phyloP scores from a whole-genome alignment of 257 asterid genomes.

The Solanum gandarillasii region DNA sequence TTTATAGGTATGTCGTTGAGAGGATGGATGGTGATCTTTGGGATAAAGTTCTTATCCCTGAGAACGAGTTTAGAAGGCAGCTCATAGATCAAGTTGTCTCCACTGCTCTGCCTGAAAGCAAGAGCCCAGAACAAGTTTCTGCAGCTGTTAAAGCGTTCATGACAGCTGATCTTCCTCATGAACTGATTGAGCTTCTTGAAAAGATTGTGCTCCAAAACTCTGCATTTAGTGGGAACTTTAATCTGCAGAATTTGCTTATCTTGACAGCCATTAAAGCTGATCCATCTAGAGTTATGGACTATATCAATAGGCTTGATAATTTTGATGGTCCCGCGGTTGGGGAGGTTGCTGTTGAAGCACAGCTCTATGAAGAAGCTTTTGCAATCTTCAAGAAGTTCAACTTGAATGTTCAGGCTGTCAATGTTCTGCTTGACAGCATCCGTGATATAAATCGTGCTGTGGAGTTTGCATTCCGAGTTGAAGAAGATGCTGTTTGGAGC shows the following conservation, averaged over 20 bases:
- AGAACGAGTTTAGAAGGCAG: constrained; percentile 89
- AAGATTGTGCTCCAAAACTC: constrained; percentile 97
- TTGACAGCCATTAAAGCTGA: constrained; percentile 97
- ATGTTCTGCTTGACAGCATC: constrained; percentile 82
- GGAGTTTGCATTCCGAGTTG: constrained; percentile 97
- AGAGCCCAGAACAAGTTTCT: constrained; percentile 99
- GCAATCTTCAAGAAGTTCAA: constrained; percentile 95
- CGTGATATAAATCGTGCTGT: constrained; percentile 92
- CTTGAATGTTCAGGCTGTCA: constrained; percentile 96
- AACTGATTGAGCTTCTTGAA: constrained; percentile 93
- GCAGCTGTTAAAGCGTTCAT: constrained; percentile 99
- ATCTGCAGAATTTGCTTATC: constrained; percentile 81
- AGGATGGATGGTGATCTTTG: constrained; percentile 98
- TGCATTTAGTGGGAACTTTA: constrained; percentile 95
- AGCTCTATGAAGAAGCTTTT: constrained; percentile 84
- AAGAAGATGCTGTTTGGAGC: constrained; percentile 98
- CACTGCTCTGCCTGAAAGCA: constrained; percentile 99
- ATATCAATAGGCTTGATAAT: constrained; percentile 88
- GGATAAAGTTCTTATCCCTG: constrained; percentile 89
- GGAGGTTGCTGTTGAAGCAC: constrained; percentile 95
- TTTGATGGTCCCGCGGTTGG: constrained; percentile 99
- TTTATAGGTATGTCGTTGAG: constrained; percentile 89
- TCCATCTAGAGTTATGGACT: constrained; percentile 97
- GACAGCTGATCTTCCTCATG: constrained; percentile 99
- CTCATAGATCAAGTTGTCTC: constrained; percentile 99